Evolutionary conservation across 192 early-diverging fungal genomes (phyloP), one percentile per base, ranked within the genome.

Genomic region (Coemansia sp.): DNA sequence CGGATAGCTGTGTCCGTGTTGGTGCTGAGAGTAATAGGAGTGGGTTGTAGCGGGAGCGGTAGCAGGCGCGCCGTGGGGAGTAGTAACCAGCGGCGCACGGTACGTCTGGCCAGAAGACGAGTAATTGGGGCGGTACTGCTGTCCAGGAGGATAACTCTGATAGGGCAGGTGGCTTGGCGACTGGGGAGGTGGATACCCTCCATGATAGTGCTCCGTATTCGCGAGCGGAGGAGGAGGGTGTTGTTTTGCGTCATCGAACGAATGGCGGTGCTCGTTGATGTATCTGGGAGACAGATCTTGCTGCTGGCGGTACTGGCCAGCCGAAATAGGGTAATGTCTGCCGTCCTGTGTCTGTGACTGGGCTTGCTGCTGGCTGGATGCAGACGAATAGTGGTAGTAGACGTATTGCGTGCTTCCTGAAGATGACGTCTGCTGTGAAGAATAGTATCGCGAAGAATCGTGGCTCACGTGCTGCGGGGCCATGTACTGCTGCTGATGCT

Each of bases 381-480:
- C 22, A 5, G 44, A 47, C 44, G 44, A 23, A 2, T 47, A 25
- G 44, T 47, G 44, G 44, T 42, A 15, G 41, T 44, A 44, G 5
- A 17, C 41, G n/a, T 25, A 48, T 8, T 8, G 22, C 20, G 45
- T 48, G 45, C 13, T 22, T 4, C 22, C 45, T 23, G 22, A 6
- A 22, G 45, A 8, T 20, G 45, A 25, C 45, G 45, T 23, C 33
- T 60, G 65, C 44, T 33, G 29, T 17, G 47, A 20, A 50, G 52
- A 15, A 25, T 54, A 54, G 52, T 58, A 44, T 0, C 45, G 41
- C 22, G 29, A 30, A 30, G 52, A 9, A 13, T 30, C 52, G 4
- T 17, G 52, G 14, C 9, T 29, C 30, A 25, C 30, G 52, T 67
- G 57, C 40, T 54, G 50, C 27, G 50, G 50, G 28, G 52, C 25